These are phyloP conservation scores for Blakeslea trispora DNA, from an alignment of 371 early-diverging fungal species.

Conservation along the genomic window DNA sequence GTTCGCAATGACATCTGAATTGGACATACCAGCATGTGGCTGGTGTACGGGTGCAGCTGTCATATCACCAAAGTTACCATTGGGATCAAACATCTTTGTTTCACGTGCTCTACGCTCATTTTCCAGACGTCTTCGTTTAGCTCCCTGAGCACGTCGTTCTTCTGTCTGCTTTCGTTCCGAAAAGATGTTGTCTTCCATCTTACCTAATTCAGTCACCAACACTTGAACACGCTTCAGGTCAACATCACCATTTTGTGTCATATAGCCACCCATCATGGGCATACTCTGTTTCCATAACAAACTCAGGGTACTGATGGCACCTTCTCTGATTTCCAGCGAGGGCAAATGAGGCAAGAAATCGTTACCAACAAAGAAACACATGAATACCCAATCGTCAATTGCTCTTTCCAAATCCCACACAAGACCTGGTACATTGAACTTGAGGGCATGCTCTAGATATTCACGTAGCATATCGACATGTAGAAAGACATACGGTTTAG, in stretches of 20 bases:
- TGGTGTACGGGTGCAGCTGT: conserved; percentile 44
- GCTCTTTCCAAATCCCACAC: conserved; percentile 86
- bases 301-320: conserved; percentile 84
- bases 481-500: conserved; percentile 89
- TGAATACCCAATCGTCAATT: conserved; percentile 95
- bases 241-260: conserved; percentile 77
- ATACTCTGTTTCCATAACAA: conserved; percentile 77
- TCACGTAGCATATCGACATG: conserved; percentile 91
- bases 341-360: conserved; percentile 98
- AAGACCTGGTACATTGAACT: conserved; percentile 65
- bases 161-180: conserved; percentile 65
- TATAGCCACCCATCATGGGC: conserved; percentile 81
- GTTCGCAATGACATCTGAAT: conserved; percentile 42
- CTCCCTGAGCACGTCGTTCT: conserved; percentile 40
- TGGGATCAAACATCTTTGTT: conserved; percentile 28
- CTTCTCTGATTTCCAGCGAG: conserved; percentile 92
- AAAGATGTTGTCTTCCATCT: conserved; percentile 87
- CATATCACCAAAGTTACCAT: conserved; percentile 37
- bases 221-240: conserved; percentile 67
- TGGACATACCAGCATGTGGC: conserved; percentile 38
- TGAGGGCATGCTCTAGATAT: conserved; percentile 71
- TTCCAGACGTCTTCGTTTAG: conserved; percentile 48
- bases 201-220: conserved; percentile 80
- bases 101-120: conserved; percentile 43
- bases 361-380: conserved; percentile 97